Base-by-base conservation (phyloP, 129 eudicot genomes). In the Chrysanthemum makinoi region DNA sequence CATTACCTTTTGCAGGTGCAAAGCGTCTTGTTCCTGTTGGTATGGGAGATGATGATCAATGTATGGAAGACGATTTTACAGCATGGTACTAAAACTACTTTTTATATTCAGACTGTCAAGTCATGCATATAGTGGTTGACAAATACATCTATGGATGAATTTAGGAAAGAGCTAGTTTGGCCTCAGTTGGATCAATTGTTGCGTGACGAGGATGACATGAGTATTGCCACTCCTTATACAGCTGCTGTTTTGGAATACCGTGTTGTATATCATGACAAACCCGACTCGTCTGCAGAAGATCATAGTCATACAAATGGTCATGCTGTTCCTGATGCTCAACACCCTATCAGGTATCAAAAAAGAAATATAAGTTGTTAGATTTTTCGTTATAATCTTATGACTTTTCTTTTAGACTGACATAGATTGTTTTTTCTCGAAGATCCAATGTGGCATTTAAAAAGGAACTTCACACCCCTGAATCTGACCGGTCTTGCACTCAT, bases 401-500 rank as follows among this genome's bases (percentile, higher is more conserved):
- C 16, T 53, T 57, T 55, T 39, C 50, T 13, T 22, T 17, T 15
- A 30, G 15, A 70, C 80, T 75, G 18, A 76, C 76, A 22, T 64
- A 57, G 3, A 17, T 39, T 8, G 18, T 2, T 10, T 10, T 54
- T 81, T 16, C 54, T 24, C 75, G 66, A 44, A 91, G 94, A 76
- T 80, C 83, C 33, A 83, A 84, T 54, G 97, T 91, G 76, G 90
- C 96, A 79, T 84, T 91, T 60, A 91, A 76, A 83, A 88, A 70
- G 80, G 97, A 91, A 78, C 91, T 91, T 69, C 97, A 91, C 75
- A 80, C 87, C 8, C 79, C 91, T 46, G 87, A 80, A 60, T 91
- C 97, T 50, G 97, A 91, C 46, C 97, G 97, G 14, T 91, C 97
- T 62, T 91, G 97, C 87, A 88, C 93, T 55, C 97, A 91, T 86